These are phyloP conservation scores for Gymnopus androsaceus DNA, from an alignment of 1,284 basidiomycete genomes.

Conservation along the genomic window DNA sequence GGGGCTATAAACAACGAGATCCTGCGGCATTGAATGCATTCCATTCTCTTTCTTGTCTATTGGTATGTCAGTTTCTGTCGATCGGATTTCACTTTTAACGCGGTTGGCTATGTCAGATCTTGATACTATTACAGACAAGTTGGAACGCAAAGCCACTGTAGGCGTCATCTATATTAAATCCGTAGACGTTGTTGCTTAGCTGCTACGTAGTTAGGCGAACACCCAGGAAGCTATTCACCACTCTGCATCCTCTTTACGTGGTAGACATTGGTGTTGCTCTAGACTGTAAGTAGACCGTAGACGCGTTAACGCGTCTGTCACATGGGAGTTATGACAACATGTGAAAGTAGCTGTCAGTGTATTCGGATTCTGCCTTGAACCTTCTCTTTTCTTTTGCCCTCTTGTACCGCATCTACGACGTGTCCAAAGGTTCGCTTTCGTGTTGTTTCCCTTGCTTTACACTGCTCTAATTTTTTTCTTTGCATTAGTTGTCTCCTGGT, in stretches of 20 bases:
- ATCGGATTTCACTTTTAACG: not conserved
- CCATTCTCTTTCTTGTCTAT: constrained; percentile 91
- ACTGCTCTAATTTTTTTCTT: too few relatives aligned
- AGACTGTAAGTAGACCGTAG: too few relatives aligned
- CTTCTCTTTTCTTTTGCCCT: too few relatives aligned
- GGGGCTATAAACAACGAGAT: constrained; percentile 90
- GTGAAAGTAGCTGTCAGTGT: too few relatives aligned
- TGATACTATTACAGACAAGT: constrained; percentile 81
- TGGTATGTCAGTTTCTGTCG: constrained; percentile 46
- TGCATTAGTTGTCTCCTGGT: too few relatives aligned
- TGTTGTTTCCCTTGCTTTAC: too few relatives aligned
- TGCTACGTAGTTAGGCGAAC: constrained; percentile 78
- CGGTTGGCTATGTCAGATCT: constrained; percentile 59
- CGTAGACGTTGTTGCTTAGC: not conserved
- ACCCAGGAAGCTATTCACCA: constrained; percentile 82
- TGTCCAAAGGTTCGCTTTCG: too few relatives aligned
- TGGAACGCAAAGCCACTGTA: constrained; percentile 89
- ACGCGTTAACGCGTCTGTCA: too few relatives aligned
- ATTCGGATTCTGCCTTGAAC: too few relatives aligned
- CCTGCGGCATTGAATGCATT: constrained; percentile 82
- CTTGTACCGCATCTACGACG: too few relatives aligned
- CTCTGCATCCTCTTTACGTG: constrained; percentile 82
- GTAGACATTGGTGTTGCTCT: too few relatives aligned
- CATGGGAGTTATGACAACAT: too few relatives aligned
- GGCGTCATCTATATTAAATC: constrained; percentile 94